Percentiles rank a stretch among this genome's conserved stretches.
phyloP scores from a whole-genome alignment of 148 eudicot species.

The Tetragonia tetragonoides region DNA sequence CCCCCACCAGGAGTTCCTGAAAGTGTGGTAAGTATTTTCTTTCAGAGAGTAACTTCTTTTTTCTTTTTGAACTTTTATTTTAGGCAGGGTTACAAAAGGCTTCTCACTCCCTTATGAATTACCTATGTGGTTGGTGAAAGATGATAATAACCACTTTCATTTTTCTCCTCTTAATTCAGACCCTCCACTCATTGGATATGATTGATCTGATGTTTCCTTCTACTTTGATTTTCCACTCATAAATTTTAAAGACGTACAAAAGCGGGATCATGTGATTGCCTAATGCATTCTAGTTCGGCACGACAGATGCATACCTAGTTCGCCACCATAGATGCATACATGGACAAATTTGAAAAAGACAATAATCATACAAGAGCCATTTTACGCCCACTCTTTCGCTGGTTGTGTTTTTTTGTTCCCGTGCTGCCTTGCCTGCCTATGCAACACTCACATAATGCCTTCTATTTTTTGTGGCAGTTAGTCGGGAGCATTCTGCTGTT shows the following conservation, averaged over 20 bases:
- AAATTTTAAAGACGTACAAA: too few species aligned
- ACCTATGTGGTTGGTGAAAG: background rate
- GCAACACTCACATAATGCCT: too few species aligned
- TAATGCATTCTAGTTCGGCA: background rate
- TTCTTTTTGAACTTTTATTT: background rate
- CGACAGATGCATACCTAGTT: too few species aligned
- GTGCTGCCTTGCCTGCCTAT: too few species aligned
- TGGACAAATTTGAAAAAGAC: too few species aligned
- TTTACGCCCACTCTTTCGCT: too few species aligned
- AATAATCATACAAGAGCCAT: too few species aligned
- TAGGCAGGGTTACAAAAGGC: background rate
- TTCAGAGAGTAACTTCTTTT: background rate
- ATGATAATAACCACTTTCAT: background rate
- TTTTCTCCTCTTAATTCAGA: background rate
- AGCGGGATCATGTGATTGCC: background rate
- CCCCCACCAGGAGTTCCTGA: constrained; percentile 99
- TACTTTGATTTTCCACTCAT: background rate
- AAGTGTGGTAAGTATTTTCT: constrained; percentile 77
- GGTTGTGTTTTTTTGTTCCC: too few species aligned
- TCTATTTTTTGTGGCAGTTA: too few species aligned
- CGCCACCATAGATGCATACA: too few species aligned
- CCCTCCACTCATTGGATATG: background rate
- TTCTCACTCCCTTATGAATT: background rate
- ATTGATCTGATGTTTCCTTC: too few species aligned
- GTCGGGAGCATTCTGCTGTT: too few species aligned